Percentiles rank a stretch among this genome's conserved stretches.
phyloP scores from a whole-genome alignment of 108 stramenopile genomes.

The Skeletonema menzelii region DNA sequence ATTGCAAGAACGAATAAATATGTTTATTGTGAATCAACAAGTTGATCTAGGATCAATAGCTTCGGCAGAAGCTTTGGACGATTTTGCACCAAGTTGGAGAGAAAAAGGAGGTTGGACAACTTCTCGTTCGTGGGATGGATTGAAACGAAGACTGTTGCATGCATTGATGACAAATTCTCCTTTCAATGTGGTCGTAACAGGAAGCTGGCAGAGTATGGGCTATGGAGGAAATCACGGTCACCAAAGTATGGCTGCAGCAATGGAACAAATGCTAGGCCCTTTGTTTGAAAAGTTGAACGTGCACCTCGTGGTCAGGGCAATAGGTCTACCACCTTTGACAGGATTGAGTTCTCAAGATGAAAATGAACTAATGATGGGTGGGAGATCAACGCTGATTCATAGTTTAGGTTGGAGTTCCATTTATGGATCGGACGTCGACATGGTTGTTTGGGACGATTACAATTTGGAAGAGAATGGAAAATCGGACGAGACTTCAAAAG shows the following conservation, averaged over 20 bases:
- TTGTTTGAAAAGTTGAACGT: slow-evolving; percentile 76
- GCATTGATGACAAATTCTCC: slow-evolving; percentile 84
- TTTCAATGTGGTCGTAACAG: slow-evolving; percentile 71
- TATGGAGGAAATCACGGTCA: slow-evolving; percentile 75
- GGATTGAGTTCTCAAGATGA: slow-evolving; percentile 55
- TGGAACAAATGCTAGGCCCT: slow-evolving; percentile 65
- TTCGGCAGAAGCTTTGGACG: slow-evolving; percentile 15
- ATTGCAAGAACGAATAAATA: slow-evolving; percentile 47
- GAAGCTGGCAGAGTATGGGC: slow-evolving; percentile 50
- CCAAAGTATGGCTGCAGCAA: slow-evolving; percentile 74
- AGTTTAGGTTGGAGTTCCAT: slow-evolving; percentile 62
- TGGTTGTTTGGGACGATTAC: slow-evolving; percentile 77
- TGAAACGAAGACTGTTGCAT: slow-evolving; percentile 77
- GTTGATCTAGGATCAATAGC: slow-evolving; percentile 47
- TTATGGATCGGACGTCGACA: slow-evolving; percentile 74
- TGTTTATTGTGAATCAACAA: slow-evolving; percentile 58
- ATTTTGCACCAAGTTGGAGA: slow-evolving; percentile 32
- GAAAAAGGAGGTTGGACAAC: slow-evolving; percentile 83
- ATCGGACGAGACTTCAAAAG: slow-evolving; percentile 17
- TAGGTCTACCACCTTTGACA: slow-evolving; percentile 53
- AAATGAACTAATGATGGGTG: slow-evolving; percentile 10
- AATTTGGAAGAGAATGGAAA: slow-evolving; percentile 37
- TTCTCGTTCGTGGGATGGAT: slow-evolving; percentile 59
- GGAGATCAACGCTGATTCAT: slow-evolving; percentile 36
- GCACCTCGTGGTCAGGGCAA: slow-evolving; percentile 49